Evolutionary conservation across 768 basidiomycete genomes (phyloP).

Genomic region (Termitomyces heimii): DNA sequence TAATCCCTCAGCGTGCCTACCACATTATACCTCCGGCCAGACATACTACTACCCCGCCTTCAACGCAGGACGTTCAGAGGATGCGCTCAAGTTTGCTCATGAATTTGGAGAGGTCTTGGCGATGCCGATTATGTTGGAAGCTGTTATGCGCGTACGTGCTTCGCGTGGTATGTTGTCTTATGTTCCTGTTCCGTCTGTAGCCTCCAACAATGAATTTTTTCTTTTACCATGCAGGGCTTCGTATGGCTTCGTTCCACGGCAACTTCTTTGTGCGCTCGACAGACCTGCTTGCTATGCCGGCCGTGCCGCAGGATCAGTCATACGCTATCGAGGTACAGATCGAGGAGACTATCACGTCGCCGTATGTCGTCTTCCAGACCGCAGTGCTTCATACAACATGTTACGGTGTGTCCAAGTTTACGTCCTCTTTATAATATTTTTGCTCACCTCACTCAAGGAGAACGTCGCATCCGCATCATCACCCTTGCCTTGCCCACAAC

Average conservation of each 20-base stretch:
- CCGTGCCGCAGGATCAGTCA: slow-evolving; percentile 94
- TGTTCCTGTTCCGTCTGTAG: background rate
- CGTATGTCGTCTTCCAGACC: slow-evolving; percentile 92
- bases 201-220: background rate
- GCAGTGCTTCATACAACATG: slow-evolving; percentile 93
- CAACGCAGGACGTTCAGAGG: slow-evolving; percentile 90
- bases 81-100: slow-evolving; percentile 97
- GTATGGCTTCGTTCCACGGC: slow-evolving; percentile 97
- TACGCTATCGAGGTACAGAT: slow-evolving; percentile 96
- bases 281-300: slow-evolving; percentile 91
- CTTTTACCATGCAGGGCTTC: slow-evolving; percentile 48
- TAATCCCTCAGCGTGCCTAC: slow-evolving; percentile 65
- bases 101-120: slow-evolving; percentile 93
- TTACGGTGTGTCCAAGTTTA: slow-evolving; percentile 48
- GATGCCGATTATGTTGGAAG: slow-evolving; percentile 93
- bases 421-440: background rate
- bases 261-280: slow-evolving; percentile 99
- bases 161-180: slow-evolving; percentile 60
- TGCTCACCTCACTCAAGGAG: slow-evolving; percentile 28
- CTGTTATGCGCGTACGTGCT: slow-evolving; percentile 97
- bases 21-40: slow-evolving; percentile 96
- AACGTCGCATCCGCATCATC: slow-evolving; percentile 87
- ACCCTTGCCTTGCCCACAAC: slow-evolving; percentile 87
- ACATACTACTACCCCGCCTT: slow-evolving; percentile 99
- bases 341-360: slow-evolving; percentile 86